Evolutionary conservation across 148 eudicot genomes (phyloP).

Genomic region (Polygonum maritimum): DNA sequence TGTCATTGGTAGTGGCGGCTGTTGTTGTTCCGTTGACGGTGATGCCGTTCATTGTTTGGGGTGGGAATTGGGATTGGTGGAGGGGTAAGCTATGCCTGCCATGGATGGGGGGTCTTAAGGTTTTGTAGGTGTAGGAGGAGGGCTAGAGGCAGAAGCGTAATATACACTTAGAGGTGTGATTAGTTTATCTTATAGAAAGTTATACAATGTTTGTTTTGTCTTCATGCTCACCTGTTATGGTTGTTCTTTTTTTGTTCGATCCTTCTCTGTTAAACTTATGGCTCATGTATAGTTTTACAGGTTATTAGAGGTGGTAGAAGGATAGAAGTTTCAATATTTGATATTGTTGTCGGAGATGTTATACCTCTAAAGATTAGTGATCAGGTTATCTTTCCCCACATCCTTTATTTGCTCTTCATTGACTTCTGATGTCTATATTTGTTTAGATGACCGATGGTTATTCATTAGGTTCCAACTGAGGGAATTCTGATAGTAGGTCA

Average conservation of each 20-base stretch:
- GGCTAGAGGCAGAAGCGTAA: slow-evolving; percentile 94
- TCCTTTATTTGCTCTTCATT: not conserved
- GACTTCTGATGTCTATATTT: not conserved
- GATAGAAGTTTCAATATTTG: slow-evolving; percentile 68
- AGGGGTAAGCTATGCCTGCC: too few species aligned
- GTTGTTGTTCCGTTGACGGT: too few species aligned
- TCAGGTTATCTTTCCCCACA: slow-evolving; percentile 45
- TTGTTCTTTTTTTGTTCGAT: not conserved
- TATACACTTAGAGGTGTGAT: slow-evolving; percentile 84
- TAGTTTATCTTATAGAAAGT: not conserved
- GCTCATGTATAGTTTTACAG: slow-evolving; percentile 26
- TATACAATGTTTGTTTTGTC: not conserved
- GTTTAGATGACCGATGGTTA: not conserved
- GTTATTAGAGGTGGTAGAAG: slow-evolving; percentile 85
- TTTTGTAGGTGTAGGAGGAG: too few species aligned
- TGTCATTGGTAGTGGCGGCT: too few species aligned
- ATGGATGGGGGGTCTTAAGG: too few species aligned
- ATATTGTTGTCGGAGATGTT: slow-evolving; percentile 85
- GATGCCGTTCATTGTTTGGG: too few species aligned
- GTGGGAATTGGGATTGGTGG: too few species aligned
- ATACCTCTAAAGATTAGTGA: slow-evolving; percentile 86
- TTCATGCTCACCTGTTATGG: not conserved
- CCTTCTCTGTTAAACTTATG: not conserved
- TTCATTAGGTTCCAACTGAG: slow-evolving; percentile 81
- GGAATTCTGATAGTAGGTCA: slow-evolving; percentile 81